Evolutionary conservation across 1,284 basidiomycete genomes (phyloP).

Genomic region (Puccinia polysora): DNA sequence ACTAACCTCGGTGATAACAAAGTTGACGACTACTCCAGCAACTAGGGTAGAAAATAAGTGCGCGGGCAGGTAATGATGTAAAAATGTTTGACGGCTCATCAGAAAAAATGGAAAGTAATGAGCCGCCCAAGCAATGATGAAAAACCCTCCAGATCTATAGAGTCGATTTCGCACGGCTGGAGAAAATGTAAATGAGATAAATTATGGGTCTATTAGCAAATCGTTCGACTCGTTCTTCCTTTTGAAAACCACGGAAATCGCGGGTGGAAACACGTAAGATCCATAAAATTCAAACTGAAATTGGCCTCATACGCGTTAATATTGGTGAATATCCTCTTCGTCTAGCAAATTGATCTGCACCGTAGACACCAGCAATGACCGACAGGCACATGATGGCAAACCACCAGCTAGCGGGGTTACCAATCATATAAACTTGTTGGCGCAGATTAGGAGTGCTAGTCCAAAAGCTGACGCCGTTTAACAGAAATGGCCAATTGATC

Average conservation of each 20-base stretch:
- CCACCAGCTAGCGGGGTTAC: conserved; percentile 95
- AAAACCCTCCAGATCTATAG: conserved; percentile 93
- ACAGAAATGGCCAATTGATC: conserved; percentile 95
- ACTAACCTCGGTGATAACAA: conserved; percentile 69
- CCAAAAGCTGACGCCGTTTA: conserved; percentile 97
- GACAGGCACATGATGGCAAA: conserved; percentile 75
- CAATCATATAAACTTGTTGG: conserved; percentile 93
- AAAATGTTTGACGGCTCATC: conserved; percentile 92
- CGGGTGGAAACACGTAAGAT: conserved; percentile 9
- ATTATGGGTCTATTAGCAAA: too few relatives aligned
- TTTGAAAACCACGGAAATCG: too few relatives aligned
- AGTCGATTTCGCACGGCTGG: conserved; percentile 58
- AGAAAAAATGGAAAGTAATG: conserved; percentile 98
- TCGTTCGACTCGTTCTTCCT: too few relatives aligned
- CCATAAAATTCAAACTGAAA: not conserved
- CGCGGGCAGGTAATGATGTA: conserved; percentile 91
- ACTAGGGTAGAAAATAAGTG: conserved; percentile 79
- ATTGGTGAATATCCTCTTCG: conserved; percentile 79
- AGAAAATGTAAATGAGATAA: not conserved
- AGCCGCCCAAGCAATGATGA: conserved; percentile 85
- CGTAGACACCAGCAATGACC: conserved; percentile 81
- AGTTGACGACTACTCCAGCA: conserved; percentile 85
- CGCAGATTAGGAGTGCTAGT: conserved; percentile 71
- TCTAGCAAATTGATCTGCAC: conserved; percentile 80
- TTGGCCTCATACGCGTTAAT: conserved; percentile 13